A percentile compares a stretch with the other conserved stretches of the same genome.
These are phyloP conservation scores for Panaeolus papilionaceus DNA, from an alignment of 768 basidiomycete genomes.

Conservation along the genomic window DNA sequence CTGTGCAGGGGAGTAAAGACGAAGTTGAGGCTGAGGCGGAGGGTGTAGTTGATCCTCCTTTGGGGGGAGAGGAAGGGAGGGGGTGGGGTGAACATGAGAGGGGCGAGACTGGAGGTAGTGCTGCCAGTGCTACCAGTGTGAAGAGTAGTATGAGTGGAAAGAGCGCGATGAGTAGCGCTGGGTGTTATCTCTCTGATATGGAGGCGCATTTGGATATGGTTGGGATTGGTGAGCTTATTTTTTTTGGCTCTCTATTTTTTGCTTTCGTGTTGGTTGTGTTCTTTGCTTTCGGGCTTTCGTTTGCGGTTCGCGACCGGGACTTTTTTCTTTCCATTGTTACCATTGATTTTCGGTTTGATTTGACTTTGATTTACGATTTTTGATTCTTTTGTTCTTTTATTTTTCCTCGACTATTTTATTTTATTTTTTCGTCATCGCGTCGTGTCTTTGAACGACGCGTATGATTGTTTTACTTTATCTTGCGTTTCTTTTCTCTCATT, in stretches of 20 bases:
- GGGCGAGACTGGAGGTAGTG: background rate
- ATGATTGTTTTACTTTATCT: no score
- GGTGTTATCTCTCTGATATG: background rate
- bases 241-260: background rate
- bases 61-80: background rate
- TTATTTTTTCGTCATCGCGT: background rate
- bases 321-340: no score
- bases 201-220: slow-evolving; percentile 8
- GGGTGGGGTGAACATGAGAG: background rate
- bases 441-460: background rate
- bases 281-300: no score
- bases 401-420: background rate
- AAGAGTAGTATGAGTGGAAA: background rate
- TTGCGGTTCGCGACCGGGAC: no score
- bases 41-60: background rate
- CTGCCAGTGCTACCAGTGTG: background rate
- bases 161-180: background rate
- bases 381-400: background rate
- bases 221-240: background rate
- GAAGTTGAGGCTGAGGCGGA: background rate
- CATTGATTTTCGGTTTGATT: no score
- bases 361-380: background rate
- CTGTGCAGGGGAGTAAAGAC: background rate
- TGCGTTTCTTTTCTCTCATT: no score
- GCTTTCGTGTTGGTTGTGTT: no score